Conservation (phyloP, 1,139 yeast species). For the Pichia cactophila region DNA sequence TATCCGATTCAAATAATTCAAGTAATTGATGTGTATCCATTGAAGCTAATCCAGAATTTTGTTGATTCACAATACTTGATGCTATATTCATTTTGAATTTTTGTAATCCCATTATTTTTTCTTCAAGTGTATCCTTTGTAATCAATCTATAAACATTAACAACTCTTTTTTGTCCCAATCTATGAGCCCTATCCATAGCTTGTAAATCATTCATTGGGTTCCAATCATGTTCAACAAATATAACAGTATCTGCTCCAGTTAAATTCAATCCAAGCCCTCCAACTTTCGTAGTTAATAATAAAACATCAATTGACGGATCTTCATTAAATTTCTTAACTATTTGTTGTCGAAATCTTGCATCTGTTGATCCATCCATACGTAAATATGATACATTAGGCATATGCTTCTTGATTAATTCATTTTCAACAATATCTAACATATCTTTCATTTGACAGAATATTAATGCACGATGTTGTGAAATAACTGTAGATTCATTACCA, state of each 20-base stretch:
- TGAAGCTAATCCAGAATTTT: slow-evolving; percentile 85
- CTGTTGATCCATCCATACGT: slow-evolving; percentile 93
- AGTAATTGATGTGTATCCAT: slow-evolving; percentile 95
- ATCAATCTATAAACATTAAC: slow-evolving; percentile 78
- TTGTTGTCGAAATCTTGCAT: slow-evolving; percentile 84
- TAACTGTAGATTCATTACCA: slow-evolving; percentile 50
- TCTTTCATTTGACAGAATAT: slow-evolving; percentile 95
- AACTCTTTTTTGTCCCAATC: slow-evolving; percentile 91
- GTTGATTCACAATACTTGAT: slow-evolving; percentile 92
- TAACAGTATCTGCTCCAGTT: slow-evolving; percentile 98
- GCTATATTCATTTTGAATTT: slow-evolving; percentile 97
- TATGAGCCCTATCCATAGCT: slow-evolving; percentile 98
- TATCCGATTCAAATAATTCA: slow-evolving; percentile 75
- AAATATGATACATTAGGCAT: slow-evolving; percentile 91
- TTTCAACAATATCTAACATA: slow-evolving; percentile 95
- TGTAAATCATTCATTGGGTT: slow-evolving; percentile 99
- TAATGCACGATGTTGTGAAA: slow-evolving; percentile 91
- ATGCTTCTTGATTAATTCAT: slow-evolving; percentile 70
- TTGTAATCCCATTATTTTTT: slow-evolving; percentile 96
- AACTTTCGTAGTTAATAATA: slow-evolving; percentile 89
- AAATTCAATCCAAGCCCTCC: slow-evolving; percentile 96
- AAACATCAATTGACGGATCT: slow-evolving; percentile 94
- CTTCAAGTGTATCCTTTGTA: slow-evolving; percentile 89
- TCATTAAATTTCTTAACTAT: slow-evolving; percentile 89
- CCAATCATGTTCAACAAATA: slow-evolving; percentile 99